Evolutionary conservation across 2,329 filamentous ascomycete genomes (phyloP), one percentile per base, ranked within the genome.

Genomic region (Colletotrichum sojae): DNA sequence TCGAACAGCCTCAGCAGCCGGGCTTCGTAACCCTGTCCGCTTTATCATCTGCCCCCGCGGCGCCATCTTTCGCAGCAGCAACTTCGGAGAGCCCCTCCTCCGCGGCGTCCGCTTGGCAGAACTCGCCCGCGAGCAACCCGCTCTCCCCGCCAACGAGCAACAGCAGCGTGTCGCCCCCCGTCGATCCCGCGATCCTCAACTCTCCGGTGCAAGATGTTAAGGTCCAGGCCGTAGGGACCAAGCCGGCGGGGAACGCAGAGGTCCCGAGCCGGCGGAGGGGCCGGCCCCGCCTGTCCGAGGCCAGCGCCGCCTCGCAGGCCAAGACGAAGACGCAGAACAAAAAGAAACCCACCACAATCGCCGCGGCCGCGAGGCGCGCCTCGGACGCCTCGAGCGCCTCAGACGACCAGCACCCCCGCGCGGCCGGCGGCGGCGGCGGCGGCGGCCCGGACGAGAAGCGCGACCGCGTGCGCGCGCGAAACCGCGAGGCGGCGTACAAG

Each of bases 401-500:
- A 1, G 63, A 66, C 66, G 61, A 61, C 1, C 1, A 6, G 3
- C 25, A 13, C 1, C 12, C n/a, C 27, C 25, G 25, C 25, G 25
- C 25, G 25, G 25, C 25, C 4, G 25, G 4, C 4, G 25, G 25
- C 25, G 4, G 25, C 4, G 22, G 18, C 9, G 43, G n/a, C 49
- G 22, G 27, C 36, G 1, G 20, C n/a, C 16, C 45, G 12, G 22
- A 53, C 36, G 70, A 71, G 2, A 71, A 71, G 48, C 71, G 69
- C 48, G 55, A 60, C 6, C 64, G 64, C 15, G 60, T 71, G 13
- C 70, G 70, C 18, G 63, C 60, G 18, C 68, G 70, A 6, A 71
- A 71, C 22, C 56, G 70, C 16, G 68, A 71, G 68, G 70, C 70
- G 1, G 70, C 70, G 36, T 63, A 71, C n/a, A 71, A 71, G 56